phyloP scores from a whole-genome alignment of 495 filamentous ascomycete genomes.

The Penicillium flavigenum region DNA sequence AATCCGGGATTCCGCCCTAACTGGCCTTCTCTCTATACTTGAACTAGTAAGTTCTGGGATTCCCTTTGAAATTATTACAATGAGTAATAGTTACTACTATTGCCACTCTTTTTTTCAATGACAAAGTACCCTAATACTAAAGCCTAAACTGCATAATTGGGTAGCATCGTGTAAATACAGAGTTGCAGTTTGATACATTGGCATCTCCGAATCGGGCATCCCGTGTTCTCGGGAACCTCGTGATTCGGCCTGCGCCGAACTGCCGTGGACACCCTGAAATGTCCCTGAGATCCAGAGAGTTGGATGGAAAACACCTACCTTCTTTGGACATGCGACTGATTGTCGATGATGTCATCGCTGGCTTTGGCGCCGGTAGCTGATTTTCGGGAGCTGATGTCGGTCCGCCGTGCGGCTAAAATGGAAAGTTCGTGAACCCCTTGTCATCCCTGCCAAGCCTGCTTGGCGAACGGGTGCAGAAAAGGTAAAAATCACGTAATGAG shows the following conservation, averaged over 20 bases:
- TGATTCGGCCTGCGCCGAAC: too few species aligned
- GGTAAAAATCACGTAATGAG: neutral
- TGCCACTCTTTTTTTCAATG: too few species aligned
- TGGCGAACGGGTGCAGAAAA: neutral
- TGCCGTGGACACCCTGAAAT: neutral
- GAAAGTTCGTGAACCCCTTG: neutral
- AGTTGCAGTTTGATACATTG: too few species aligned
- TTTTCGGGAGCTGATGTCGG: neutral
- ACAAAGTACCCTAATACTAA: too few species aligned
- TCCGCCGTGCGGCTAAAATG: neutral
- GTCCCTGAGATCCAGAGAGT: neutral
- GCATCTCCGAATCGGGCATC: too few species aligned
- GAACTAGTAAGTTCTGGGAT: neutral
- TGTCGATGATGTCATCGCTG: neutral
- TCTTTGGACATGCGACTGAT: neutral
- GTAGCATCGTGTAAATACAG: too few species aligned
- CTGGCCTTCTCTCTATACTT: neutral
- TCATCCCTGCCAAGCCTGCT: neutral
- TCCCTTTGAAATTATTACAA: too few species aligned
- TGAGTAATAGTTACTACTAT: too few species aligned
- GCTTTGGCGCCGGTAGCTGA: neutral
- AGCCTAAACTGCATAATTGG: too few species aligned
- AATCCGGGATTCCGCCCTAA: neutral
- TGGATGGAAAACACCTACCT: neutral
- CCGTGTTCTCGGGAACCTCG: too few species aligned